These are phyloP conservation scores for Xerocomus potaroensis DNA, from an alignment of 768 basidiomycete species.

Conservation along the genomic window DNA sequence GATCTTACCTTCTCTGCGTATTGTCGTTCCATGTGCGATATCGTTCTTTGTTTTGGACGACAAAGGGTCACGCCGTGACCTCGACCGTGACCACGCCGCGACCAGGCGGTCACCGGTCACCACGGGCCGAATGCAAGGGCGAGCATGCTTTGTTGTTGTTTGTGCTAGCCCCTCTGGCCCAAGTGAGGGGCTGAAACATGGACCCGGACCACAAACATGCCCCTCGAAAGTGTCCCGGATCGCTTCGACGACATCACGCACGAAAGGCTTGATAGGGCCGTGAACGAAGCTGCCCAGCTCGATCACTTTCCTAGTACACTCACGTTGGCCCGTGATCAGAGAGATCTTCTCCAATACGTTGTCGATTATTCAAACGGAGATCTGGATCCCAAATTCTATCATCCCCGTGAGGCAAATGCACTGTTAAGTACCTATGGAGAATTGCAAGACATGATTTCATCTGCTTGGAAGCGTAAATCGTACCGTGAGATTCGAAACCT, in stretches of 20 bases:
- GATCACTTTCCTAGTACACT: too few species aligned
- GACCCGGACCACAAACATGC: background rate
- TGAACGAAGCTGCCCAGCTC: background rate
- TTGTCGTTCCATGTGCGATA: too few species aligned
- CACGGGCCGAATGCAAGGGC: too few species aligned
- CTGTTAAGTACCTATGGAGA: background rate
- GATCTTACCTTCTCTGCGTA: too few species aligned
- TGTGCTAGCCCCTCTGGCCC: too few species aligned
- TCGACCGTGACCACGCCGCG: too few species aligned
- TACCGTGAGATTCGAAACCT: conserved; percentile 1
- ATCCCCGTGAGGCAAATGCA: background rate
- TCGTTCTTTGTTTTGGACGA: too few species aligned
- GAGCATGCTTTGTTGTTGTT: too few species aligned
- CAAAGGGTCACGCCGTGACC: too few species aligned
- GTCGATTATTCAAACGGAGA: background rate
- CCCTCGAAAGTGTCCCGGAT: background rate
- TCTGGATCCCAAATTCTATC: background rate
- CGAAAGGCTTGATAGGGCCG: background rate
- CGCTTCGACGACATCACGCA: background rate
- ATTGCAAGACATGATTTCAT: background rate
- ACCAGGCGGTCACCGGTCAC: too few species aligned
- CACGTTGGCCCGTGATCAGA: background rate
- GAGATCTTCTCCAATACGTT: background rate
- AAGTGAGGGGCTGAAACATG: too few species aligned
- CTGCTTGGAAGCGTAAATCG: background rate